Conservation (phyloP, 495 filamentous ascomycete genomes). For the Penicillium lagena region DNA sequence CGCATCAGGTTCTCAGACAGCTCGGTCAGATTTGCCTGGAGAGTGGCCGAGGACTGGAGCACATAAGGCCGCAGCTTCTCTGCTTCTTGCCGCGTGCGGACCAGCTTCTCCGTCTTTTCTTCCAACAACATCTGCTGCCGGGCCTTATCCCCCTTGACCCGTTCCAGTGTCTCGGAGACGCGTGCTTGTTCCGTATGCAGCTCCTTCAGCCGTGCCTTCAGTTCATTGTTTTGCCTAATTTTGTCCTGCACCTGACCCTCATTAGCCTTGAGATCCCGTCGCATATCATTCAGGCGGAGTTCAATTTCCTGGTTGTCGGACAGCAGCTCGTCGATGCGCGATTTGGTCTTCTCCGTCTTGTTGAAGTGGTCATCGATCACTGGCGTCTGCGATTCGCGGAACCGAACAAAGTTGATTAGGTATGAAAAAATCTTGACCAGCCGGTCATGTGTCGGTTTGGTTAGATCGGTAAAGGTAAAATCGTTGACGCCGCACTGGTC, state of each 20-base stretch:
- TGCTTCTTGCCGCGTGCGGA: constrained; percentile 63
- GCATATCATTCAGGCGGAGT: constrained; percentile 71
- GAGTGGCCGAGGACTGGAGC: constrained; percentile 72
- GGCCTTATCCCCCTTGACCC: constrained; percentile 64
- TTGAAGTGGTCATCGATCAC: constrained; percentile 91
- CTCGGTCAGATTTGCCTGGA: constrained; percentile 77
- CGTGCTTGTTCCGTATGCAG: constrained; percentile 70
- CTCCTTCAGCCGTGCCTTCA: constrained; percentile 72
- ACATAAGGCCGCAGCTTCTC: constrained; percentile 88
- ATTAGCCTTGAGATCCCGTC: constrained; percentile 64
- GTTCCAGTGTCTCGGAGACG: constrained; percentile 70
- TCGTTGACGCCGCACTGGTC: constrained; percentile 76
- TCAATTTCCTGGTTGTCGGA: constrained; percentile 83
- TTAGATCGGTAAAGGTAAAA: constrained; percentile 85
- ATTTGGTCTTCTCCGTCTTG: constrained; percentile 76
- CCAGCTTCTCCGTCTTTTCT: constrained; percentile 64
- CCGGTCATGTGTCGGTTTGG: constrained; percentile 79
- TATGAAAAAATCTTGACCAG: constrained; percentile 91
- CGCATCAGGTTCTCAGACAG: constrained; percentile 65
- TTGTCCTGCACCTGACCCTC: constrained; percentile 76
- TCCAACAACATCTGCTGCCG: constrained; percentile 66
- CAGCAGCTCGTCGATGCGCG: constrained; percentile 79
- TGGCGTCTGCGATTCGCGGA: constrained; percentile 80
- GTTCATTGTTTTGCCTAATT: constrained; percentile 72
- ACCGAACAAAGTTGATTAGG: constrained; percentile 96